phyloP scores from a whole-genome alignment of 1,284 basidiomycete species.

The Bjerkandera adusta region DNA sequence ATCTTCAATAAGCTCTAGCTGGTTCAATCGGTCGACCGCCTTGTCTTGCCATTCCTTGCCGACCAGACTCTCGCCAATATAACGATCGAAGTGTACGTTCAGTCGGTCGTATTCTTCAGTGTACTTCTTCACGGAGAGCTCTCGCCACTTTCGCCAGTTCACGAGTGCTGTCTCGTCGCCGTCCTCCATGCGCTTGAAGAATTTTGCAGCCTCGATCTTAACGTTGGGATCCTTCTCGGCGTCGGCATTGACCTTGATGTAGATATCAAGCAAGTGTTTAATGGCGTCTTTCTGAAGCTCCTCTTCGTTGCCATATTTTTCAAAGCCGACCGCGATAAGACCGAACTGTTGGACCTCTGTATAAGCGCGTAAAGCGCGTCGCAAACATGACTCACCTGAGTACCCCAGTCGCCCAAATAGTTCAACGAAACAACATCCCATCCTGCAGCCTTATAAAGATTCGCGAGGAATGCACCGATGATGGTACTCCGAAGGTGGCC shows the following conservation, averaged over 20 bases:
- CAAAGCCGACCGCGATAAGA: constrained; percentile 89
- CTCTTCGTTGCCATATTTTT: constrained; percentile 87
- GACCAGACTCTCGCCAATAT: constrained; percentile 93
- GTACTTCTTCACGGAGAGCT: constrained; percentile 91
- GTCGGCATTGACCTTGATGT: constrained; percentile 92
- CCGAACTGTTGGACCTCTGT: constrained; percentile 60
- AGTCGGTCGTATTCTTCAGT: constrained; percentile 86
- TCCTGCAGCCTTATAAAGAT: constrained; percentile 90
- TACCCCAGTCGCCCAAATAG: constrained; percentile 95
- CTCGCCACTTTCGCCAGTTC: constrained; percentile 94
- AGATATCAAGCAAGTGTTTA: constrained; percentile 93
- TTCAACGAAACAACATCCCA: constrained; percentile 93
- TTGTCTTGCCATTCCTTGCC: constrained; percentile 76
- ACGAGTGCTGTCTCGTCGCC: constrained; percentile 81
- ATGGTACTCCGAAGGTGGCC: constrained; percentile 97
- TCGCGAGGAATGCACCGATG: constrained; percentile 92
- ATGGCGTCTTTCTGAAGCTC: constrained; percentile 88
- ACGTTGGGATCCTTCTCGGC: constrained; percentile 71
- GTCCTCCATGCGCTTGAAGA: constrained; percentile 98
- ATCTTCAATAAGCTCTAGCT: constrained; percentile 54
- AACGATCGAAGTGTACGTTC: constrained; percentile 93
- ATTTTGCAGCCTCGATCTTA: constrained; percentile 82
- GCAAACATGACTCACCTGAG: constrained; percentile 58
- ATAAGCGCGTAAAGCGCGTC: background rate
- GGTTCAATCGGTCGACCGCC: constrained; percentile 61